A percentile compares a stretch with the other conserved stretches of the same genome.
phyloP scores from a whole-genome alignment of 116 monocot genomes.

The Papilionanthe hybrid region DNA sequence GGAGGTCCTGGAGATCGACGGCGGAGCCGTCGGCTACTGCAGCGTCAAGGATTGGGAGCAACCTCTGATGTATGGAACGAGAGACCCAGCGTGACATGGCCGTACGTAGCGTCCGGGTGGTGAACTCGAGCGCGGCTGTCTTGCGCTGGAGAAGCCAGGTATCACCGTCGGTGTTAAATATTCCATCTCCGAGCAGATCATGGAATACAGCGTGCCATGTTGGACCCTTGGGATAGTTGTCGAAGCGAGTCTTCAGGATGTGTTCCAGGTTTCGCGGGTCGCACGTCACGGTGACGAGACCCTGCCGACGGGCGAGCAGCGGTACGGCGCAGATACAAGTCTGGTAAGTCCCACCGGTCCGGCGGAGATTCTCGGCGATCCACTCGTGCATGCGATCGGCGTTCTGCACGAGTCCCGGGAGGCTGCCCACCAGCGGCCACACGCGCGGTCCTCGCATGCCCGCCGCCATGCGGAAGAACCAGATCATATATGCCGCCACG shows the following conservation, averaged over 20 bases:
- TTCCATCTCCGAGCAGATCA: slow-evolving; percentile 35
- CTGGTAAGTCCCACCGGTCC: slow-evolving; percentile 34
- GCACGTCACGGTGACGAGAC: slow-evolving; percentile 38
- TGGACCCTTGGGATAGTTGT: slow-evolving; percentile 42
- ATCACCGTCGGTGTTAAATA: slow-evolving; percentile 40
- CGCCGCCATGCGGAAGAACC: slow-evolving; percentile 16
- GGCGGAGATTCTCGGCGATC: slow-evolving; percentile 32
- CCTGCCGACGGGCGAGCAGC: slow-evolving; percentile 28
- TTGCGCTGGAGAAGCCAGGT: slow-evolving; percentile 34
- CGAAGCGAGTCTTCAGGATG: slow-evolving; percentile 31
- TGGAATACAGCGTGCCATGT: slow-evolving; percentile 37
- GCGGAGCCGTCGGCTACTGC: neutral
- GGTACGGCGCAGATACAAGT: slow-evolving; percentile 45
- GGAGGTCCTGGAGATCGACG: slow-evolving; percentile 62
- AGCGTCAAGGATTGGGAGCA: slow-evolving; percentile 21
- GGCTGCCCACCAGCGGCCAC: slow-evolving; percentile 40
- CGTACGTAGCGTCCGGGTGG: slow-evolving; percentile 23
- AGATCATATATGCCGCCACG: slow-evolving; percentile 17
- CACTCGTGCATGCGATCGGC: slow-evolving; percentile 35
- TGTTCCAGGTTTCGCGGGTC: slow-evolving; percentile 42
- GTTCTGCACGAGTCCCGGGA: slow-evolving; percentile 28
- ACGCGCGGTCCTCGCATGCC: slow-evolving; percentile 27
- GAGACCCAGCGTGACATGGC: slow-evolving; percentile 42
- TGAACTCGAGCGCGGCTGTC: slow-evolving; percentile 49
- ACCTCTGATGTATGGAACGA: slow-evolving; percentile 24